phyloP scores from a whole-genome alignment of 1,284 basidiomycete species.

The Bothia castanella region DNA sequence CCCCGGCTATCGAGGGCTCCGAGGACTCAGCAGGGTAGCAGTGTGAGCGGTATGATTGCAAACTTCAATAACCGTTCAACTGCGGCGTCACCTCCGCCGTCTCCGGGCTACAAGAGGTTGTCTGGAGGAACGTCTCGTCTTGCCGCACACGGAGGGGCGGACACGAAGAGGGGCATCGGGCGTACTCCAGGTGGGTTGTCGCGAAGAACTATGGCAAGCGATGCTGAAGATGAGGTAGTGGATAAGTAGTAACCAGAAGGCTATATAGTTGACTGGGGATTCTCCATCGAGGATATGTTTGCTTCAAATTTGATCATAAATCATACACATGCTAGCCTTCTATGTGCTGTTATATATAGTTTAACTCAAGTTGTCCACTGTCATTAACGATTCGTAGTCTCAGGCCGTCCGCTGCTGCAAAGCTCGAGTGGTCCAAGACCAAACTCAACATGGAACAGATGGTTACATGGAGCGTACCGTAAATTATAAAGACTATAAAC shows the following conservation, averaged over 20 bases:
- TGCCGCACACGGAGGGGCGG: slow-evolving; percentile 21
- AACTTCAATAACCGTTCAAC: slow-evolving; percentile 49
- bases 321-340: neutral
- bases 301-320: neutral
- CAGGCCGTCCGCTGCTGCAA: too few species aligned
- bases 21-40: slow-evolving; percentile 39
- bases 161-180: slow-evolving; percentile 37
- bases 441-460: too few species aligned
- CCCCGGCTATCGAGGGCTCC: slow-evolving; percentile 50
- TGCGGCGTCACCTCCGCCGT: slow-evolving; percentile 40
- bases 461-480: slow-evolving; percentile 31
- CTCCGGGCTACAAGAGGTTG: slow-evolving; percentile 40
- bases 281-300: neutral
- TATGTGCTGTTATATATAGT: too few species aligned
- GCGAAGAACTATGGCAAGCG: slow-evolving; percentile 73
- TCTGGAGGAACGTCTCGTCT: slow-evolving; percentile 40
- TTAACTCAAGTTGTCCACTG: too few species aligned
- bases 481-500: slow-evolving; percentile 31
- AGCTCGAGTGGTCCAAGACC: too few species aligned
- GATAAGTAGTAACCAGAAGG: slow-evolving; percentile 24
- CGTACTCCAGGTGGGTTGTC: slow-evolving; percentile 56
- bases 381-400: too few species aligned
- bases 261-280: neutral
- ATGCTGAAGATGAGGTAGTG: slow-evolving; percentile 72
- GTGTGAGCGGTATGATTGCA: slow-evolving; percentile 52